Evolutionary conservation across 176 grass and related monocot genomes (phyloP), one percentile per base, ranked within the genome.

Genomic region (Areca catechu): DNA sequence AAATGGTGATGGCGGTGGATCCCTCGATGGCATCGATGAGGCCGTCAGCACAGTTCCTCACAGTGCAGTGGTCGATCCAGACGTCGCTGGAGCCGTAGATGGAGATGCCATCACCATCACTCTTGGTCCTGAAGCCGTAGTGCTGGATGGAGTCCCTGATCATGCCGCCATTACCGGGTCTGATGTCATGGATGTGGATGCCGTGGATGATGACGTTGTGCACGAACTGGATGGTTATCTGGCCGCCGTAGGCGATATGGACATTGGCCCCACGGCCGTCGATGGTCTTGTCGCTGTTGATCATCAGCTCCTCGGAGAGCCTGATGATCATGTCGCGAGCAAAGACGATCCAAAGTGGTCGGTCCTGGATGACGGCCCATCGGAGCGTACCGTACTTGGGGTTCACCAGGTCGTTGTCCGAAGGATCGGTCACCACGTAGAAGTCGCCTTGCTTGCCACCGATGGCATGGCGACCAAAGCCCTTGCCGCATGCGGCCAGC

Each of bases 311-410:
- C 77, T 89, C 70, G 15, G 51, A 29, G 19, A 89, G 76, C 6
- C 17, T 48, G 72, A 95, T 95, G 65, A 89, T 62, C 85, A 95
- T 89, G 72, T 76, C 71, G 16, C 0, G 1, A 4, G 81, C 81
- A 74, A 95, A 95, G 72, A 63, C 56, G 72, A 95, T 95, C 89
- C 89, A 86, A 29, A 95, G 73, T 1, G 85, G 89, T 16, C 50
- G 59, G 9, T 54, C 9, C 82, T 82, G 89, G 75, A 83, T 77
- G 51, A 55, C 66, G 60, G 60, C 89, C 57, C 65, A 85, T 43
- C 89, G 85, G 24, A 95, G 89, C 9, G 89, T 82, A 7, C 89
- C 89, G 3, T 60, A 51, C 5, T 65, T 66, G 0, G 89, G 89
- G 68, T 76, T 85, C 5, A 64, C 5, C 6, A 77, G 47, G 63